Base-by-base conservation (phyloP, 257 asterid genomes). In the Cruciata laevipes region DNA sequence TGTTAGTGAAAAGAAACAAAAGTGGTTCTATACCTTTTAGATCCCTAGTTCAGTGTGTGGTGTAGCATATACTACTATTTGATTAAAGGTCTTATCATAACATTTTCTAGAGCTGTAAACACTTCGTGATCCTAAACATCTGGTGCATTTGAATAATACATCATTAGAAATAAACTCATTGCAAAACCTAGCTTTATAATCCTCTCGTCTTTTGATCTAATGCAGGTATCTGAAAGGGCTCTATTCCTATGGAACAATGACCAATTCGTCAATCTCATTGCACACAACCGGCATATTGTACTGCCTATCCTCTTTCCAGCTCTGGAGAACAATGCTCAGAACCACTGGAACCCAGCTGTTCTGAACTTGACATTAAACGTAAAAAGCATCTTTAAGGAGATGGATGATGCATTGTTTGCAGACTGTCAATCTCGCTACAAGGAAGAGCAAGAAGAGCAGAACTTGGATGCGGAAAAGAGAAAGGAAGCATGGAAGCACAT, bases 171-270 rank as follows among this genome's bases (percentile, higher is more conserved):
- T 21, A 56, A 23, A 37, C 32, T 47, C 58, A 31, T 16, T 65
- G 55, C 25, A n/a, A 40, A 42, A n/a, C 69, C 7, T 24, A 1
- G 2, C 30, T 57, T 64, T 56, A 16, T 38, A 20, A 55, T 30
- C 24, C 16, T n/a, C 42, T 56, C 11, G 32, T 10, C 25, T 67
- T 21, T 63, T 23, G 27, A 51, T 33, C 47, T 30, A 20, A 18
- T n/a, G 14, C 83, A 92, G 97, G 98, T 89, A 71, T 96, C 98
- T 6, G 98, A 92, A 79, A 86, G 96, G 74, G 86, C 97, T 38
- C 83, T 88, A 60, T 85, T 88, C 83, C 80, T 91, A 4, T 91
- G 95, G 95, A 88, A 90, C 64, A 91, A 89, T 61, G 91, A 86
- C 57, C 93, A 86, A 70, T 75, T 92, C 3, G 58, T 83, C 57